Evolutionary conservation across 1,139 yeast genomes (phyloP), one percentile per base, ranked within the genome.

Genomic region (Nakaseomyces nivariensis): DNA sequence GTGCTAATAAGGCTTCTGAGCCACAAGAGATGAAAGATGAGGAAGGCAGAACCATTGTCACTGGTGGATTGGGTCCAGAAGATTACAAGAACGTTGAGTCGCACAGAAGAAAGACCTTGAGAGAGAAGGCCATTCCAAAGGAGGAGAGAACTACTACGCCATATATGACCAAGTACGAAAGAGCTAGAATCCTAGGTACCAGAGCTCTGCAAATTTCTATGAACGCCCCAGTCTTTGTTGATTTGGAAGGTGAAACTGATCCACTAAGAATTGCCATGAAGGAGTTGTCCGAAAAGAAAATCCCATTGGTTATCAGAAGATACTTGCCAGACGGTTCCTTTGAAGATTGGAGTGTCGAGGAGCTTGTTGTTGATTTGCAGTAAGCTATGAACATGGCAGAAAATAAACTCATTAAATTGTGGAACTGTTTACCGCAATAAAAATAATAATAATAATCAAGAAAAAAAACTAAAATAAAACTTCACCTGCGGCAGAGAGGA

Each of bases 321-420:
- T 94, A 89, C 67, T 76, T 92, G 61, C 98, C 99, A 1, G 98
- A 94, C 67, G 96, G 97, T 6, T 82, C 95, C 47, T 92, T 81
- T 63, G 99, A 92, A 70, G 99, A 92, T 68, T 92, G 98, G 98
- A 95, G 96, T 46, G 94, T 96, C 64, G 97, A 92, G 68, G 99
- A 92, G 72, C 78, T 92, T 64, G 89, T 92, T 66, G 87, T 89
- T 54, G 97, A 92, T 67, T 84, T 79, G 62, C 83, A 72, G 58
- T 48, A 11, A 29, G 4, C 9, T 27, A 13, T 13, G 4, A 34
- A 34, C 17, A 11, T 17, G 22, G 1, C 22, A 17, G 22, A 17
- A 17, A 17, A 17, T 17, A 17, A 17, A 17, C 22, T 17, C 22
- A 17, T 17, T 17, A 17, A 2, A 17, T 17, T 17, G 22, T 17